A percentile compares a stretch with the other conserved stretches of the same genome.
Evolutionary conservation across 2,329 filamentous ascomycete genomes (phyloP).

Genomic region (Neonectria sp.): DNA sequence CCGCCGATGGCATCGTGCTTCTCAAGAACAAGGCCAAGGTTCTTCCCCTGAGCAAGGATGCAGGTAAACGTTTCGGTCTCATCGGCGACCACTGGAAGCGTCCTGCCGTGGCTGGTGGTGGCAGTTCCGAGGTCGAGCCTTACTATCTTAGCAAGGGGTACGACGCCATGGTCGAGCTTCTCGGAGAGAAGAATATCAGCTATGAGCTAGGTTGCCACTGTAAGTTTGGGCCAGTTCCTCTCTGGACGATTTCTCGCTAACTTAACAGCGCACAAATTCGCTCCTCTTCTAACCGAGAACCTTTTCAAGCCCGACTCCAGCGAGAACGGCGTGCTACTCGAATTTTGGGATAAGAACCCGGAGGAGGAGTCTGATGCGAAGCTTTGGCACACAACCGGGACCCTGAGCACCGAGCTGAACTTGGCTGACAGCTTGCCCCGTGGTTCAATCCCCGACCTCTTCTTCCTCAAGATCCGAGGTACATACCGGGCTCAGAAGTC

Average conservation of each 20-base stretch:
- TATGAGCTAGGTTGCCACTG: not conserved
- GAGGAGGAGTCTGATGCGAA: no score
- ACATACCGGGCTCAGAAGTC: not conserved
- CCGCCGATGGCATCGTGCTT: conserved; percentile 7
- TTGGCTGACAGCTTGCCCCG: no score
- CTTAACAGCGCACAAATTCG: no score
- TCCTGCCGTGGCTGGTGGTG: not conserved
- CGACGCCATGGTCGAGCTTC: not conserved
- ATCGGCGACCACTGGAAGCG: not conserved
- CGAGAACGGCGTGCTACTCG: no score
- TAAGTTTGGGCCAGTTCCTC: not conserved
- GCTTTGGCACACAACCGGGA: no score
- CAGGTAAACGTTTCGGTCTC: not conserved
- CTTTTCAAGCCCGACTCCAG: no score
- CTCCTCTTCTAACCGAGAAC: no score
- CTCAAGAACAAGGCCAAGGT: not conserved
- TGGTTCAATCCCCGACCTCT: not conserved
- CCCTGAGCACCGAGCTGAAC: no score
- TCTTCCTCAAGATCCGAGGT: not conserved
- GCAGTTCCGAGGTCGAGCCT: not conserved
- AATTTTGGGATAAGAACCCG: no score
- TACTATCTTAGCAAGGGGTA: not conserved
- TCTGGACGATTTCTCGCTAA: no score
- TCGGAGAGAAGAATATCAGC: not conserved
- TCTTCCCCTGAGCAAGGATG: not conserved